Base-by-base conservation (phyloP, 2,329 filamentous ascomycete species). In the Rhinocladiella mackenziei region DNA sequence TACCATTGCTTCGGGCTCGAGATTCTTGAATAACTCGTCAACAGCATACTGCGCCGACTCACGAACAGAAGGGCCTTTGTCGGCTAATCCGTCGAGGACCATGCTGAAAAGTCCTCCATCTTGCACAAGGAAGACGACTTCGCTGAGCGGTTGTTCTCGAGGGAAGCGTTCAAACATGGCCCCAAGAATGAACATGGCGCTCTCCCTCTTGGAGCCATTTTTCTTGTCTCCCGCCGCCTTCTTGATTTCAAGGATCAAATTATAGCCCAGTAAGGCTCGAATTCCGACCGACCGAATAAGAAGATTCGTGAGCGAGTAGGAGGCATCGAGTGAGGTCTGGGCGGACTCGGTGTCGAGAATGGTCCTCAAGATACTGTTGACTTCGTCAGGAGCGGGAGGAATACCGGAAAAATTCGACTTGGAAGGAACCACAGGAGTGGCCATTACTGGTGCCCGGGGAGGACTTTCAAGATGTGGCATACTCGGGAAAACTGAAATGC, bases 221-320 rank as follows among this genome's bases (percentile, higher is more conserved):
- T 98, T 98, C 81, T 97, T 98, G 71, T 97, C 89, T 58, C 75
- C 71, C 3, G 91, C 89, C 26, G 86, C 87, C 75, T 94, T 85
- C 61, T 78, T 78, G 59, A 83, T 74, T 52, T 78, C 75, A 15
- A 76, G 72, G 34, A 86, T 63, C 35, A 85, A 67, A 54, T 77
- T 76, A 66, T 84, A 84, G 45, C 69, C 70, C 36, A 73, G 65
- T 41, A 85, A 70, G 38, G 80, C 81, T 15, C 77, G 75, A 60
- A 77, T 77, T 39, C 81, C 81, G 45, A 81, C 74, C 20, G 79
- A 80, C 65, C 81, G 78, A 48, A 81, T 72, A 10, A 86, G 69
- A 10, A 83, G 65, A 43, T 81, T 80, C 43, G 76, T 77, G 49
- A 86, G 70, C 30, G 74, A 74, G 62, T 86, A 85, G 13, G 81